Evolutionary conservation across 768 basidiomycete species (phyloP).

Genomic region (Xanthoconium stramineum): DNA sequence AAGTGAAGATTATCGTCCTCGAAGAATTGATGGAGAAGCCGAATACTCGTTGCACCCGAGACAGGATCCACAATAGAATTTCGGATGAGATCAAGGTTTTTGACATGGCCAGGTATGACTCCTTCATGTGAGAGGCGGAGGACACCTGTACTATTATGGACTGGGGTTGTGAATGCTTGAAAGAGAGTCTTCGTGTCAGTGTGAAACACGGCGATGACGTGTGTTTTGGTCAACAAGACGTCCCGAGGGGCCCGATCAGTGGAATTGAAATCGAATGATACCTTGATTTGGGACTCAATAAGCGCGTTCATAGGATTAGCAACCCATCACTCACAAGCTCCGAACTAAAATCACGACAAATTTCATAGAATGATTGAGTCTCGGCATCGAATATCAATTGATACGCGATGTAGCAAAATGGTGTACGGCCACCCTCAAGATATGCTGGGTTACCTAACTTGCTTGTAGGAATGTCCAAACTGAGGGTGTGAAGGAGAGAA

Average conservation of each 20-base stretch:
- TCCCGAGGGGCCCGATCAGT: not conserved
- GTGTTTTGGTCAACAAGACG: not conserved
- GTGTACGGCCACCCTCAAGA: not conserved
- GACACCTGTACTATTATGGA: no score
- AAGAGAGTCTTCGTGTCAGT: not conserved
- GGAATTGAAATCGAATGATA: not conserved
- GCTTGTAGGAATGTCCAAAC: not conserved
- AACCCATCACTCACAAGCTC: not conserved
- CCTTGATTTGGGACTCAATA: no score
- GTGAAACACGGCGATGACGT: not conserved
- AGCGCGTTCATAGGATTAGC: no score
- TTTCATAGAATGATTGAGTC: not conserved
- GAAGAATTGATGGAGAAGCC: not conserved
- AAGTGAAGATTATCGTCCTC: not conserved
- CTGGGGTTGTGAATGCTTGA: not conserved
- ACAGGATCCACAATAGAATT: not conserved
- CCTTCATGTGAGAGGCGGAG: constrained; percentile 5
- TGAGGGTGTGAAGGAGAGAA: not conserved
- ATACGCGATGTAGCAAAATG: not conserved
- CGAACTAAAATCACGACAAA: not conserved
- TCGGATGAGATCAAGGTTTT: not conserved
- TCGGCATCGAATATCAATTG: not conserved
- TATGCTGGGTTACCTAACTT: not conserved
- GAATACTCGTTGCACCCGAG: not conserved
- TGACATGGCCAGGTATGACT: not conserved